Percentiles rank a stretch among this genome's conserved stretches.
These are phyloP conservation scores for Penicillium sp. DNA, from an alignment of 2,329 filamentous ascomycete genomes.

Conservation along the genomic window DNA sequence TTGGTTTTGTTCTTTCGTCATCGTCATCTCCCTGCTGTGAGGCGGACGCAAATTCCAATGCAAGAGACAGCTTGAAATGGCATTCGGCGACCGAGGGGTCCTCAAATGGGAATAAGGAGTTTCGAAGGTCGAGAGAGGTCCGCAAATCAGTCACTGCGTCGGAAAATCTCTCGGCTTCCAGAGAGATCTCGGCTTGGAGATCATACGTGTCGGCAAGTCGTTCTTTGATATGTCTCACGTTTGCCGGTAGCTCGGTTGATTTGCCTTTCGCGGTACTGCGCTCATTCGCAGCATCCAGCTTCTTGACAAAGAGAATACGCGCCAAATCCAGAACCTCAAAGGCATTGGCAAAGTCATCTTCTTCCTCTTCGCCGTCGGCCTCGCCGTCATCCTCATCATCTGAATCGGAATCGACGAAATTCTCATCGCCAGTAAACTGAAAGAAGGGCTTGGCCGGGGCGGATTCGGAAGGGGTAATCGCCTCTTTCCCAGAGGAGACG, in stretches of 20 bases:
- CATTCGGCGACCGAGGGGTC: slow-evolving; percentile 87
- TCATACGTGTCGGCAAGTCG: slow-evolving; percentile 90
- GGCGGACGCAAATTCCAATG: slow-evolving; percentile 87
- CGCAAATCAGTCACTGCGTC: slow-evolving; percentile 83
- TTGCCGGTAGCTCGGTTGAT: slow-evolving; percentile 39
- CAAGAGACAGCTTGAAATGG: slow-evolving; percentile 93
- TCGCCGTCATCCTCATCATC: slow-evolving; percentile 48
- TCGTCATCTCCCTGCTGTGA: slow-evolving; percentile 49
- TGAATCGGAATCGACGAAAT: slow-evolving; percentile 75
- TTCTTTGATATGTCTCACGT: slow-evolving; percentile 68
- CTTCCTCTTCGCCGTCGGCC: slow-evolving; percentile 54
- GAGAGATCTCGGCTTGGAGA: slow-evolving; percentile 89
- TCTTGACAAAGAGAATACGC: slow-evolving; percentile 57
- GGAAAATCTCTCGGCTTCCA: slow-evolving; percentile 90
- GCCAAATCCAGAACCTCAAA: slow-evolving; percentile 64
- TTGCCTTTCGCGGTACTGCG: slow-evolving; percentile 49
- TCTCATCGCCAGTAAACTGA: slow-evolving; percentile 90
- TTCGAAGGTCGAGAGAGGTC: slow-evolving; percentile 73
- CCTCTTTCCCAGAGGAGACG: slow-evolving; percentile 12
- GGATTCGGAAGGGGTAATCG: slow-evolving; percentile 10
- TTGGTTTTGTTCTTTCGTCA: slow-evolving; percentile 35
- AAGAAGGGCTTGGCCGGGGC: slow-evolving; percentile 65
- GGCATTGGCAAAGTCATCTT: slow-evolving; percentile 63
- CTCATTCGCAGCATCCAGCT: slow-evolving; percentile 51
- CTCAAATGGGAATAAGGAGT: slow-evolving; percentile 73